phyloP scores from a whole-genome alignment of 2,329 filamentous ascomycete species.

The Neospermospora avenae region DNA sequence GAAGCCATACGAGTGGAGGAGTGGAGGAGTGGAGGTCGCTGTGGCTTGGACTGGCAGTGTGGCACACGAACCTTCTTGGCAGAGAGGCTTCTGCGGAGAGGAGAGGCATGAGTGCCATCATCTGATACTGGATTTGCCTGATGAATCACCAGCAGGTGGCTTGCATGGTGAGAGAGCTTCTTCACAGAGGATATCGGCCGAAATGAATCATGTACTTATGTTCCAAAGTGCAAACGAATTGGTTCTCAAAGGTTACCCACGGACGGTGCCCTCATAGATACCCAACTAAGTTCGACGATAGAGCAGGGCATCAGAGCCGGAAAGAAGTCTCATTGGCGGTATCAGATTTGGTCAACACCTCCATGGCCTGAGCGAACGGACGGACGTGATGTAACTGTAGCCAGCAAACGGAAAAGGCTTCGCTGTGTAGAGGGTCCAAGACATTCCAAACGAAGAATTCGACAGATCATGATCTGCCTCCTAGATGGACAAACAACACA shows the following conservation, averaged over 20 bases:
- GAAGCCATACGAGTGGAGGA: background rate
- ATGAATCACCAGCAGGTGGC: constrained; percentile 1
- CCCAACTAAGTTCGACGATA: constrained; percentile 10
- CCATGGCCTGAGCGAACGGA: background rate
- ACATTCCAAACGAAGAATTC: too few relatives aligned
- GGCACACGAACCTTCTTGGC: background rate
- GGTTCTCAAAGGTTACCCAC: background rate
- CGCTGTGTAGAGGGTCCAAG: background rate
- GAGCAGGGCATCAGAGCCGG: constrained; percentile 12
- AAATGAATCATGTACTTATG: background rate
- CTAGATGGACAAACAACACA: too few relatives aligned
- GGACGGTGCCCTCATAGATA: constrained; percentile 13
- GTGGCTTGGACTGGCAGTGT: background rate
- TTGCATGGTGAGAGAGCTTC: background rate
- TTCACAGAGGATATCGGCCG: background rate
- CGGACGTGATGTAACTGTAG: too few relatives aligned
- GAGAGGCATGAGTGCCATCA: background rate
- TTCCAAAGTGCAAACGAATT: background rate
- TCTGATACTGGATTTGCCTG: background rate
- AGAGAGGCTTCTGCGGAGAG: background rate
- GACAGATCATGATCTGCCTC: too few relatives aligned
- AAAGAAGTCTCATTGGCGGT: constrained; percentile 10
- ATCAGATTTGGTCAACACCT: constrained; percentile 14
- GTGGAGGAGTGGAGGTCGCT: background rate
- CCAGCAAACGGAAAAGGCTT: background rate